Evolutionary conservation across 768 basidiomycete species (phyloP).

Genomic region (Aureoboletus auriporus): DNA sequence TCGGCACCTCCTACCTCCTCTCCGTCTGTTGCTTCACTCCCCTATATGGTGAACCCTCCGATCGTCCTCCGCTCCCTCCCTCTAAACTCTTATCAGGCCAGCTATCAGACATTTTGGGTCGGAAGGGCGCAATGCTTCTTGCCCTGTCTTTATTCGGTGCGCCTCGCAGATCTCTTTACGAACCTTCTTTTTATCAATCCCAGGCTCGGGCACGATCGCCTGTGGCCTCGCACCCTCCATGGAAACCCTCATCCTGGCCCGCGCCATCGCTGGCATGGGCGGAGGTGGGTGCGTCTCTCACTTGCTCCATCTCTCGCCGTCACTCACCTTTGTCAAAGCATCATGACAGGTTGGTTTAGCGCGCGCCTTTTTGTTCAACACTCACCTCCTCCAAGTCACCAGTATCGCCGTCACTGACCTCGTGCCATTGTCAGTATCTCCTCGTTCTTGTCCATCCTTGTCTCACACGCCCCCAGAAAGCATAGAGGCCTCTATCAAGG

Average conservation of each 20-base stretch:
- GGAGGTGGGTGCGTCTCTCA: constrained; percentile 71
- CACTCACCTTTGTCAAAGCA: constrained; percentile 40
- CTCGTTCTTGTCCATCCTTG: background rate
- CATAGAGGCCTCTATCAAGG: constrained; percentile 91
- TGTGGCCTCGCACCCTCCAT: constrained; percentile 89
- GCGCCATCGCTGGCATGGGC: constrained; percentile 88
- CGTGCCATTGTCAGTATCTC: constrained; percentile 68
- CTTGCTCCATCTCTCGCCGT: background rate
- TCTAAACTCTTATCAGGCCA: constrained; percentile 51
- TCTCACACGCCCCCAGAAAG: constrained; percentile 44
- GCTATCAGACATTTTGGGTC: constrained; percentile 78
- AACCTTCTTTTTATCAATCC: constrained; percentile 13
- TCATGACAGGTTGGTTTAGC: constrained; percentile 69
- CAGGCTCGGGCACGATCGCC: constrained; percentile 77
- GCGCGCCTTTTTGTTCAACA: constrained; percentile 6
- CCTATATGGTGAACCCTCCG: constrained; percentile 59
- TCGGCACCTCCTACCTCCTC: constrained; percentile 84
- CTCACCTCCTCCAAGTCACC: constrained; percentile 50
- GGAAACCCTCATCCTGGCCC: constrained; percentile 73
- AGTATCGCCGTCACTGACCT: constrained; percentile 85
- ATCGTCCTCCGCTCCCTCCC: constrained; percentile 3
- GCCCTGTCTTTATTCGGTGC: constrained; percentile 81
- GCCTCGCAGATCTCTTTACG: constrained; percentile 19
- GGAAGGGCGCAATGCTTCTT: constrained; percentile 83
- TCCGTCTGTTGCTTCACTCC: constrained; percentile 92